Base-by-base conservation (phyloP, 2,329 filamentous ascomycete genomes). In the Penicillium sp. region DNA sequence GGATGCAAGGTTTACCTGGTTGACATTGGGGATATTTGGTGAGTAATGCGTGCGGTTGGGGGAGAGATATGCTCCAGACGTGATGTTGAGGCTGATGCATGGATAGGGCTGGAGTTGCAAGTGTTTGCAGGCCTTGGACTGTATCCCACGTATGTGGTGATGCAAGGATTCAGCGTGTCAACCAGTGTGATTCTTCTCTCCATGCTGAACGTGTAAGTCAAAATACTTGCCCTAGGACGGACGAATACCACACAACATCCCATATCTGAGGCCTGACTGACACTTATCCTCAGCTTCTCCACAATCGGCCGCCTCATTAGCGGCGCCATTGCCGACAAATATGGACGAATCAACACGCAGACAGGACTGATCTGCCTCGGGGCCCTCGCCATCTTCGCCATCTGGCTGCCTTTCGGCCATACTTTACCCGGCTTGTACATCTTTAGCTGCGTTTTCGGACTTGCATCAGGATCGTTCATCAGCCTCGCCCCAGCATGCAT, bases 381-480 rank as follows among this genome's bases (percentile, higher is more conserved):
- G 22, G 59, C 71, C 0, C 52, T 81, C 7, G 71, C 76, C 11
- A 81, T 80, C 22, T 78, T 79, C 1, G 72, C 73, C 0, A 71
- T 83, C n/a, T 77, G 81, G 62, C 69, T 83, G 0, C 81, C 81
- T 0, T 81, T 82, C 57, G 80, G 77, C 1, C 49, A 64, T 35
- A 65, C 61, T 7, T 43, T 69, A 6, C 16, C 56, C 1, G 67
- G 66, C 1, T 61, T 72, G 3, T 72, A 72, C 49, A 55, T 71
- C 2, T 73, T 73, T 58, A 70, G 76, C 16, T 76, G 75, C 0
- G 52, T 83, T 0, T 84, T 81, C 68, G 82, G 82, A 0, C 76
- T 83, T 16, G 79, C 76, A 0, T 81, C 80, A 0, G 81, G 81
- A 0, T 80, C 79, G 0, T 83, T 81, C 62, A 73, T 84, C 46